Evolutionary conservation across 495 filamentous ascomycete species (phyloP).

Genomic region (Schizothecium vesticola): DNA sequence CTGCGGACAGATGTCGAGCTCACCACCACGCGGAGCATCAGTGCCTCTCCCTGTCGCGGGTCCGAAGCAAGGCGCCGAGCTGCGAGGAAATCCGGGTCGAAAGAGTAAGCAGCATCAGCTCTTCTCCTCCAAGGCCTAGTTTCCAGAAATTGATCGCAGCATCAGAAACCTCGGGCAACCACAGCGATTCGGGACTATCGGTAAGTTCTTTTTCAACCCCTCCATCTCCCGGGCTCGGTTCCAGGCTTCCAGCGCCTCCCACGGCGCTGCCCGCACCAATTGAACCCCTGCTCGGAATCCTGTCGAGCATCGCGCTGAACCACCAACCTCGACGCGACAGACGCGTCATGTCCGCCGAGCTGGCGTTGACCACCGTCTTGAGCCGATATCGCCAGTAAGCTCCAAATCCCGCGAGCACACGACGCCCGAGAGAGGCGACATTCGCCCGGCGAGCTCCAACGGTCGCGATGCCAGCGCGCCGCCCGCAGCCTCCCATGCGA

Average conservation of each 20-base stretch:
- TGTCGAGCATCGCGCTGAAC: slow-evolving; percentile 27
- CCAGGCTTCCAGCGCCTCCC: background rate
- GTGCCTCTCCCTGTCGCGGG: background rate
- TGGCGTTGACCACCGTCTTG: background rate
- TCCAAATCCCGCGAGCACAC: background rate
- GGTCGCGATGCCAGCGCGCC: background rate
- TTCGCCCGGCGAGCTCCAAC: background rate
- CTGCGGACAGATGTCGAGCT: slow-evolving; percentile 23
- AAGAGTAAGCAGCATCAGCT: background rate
- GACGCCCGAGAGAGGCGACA: background rate
- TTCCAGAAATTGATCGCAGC: background rate
- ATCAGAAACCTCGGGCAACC: background rate
- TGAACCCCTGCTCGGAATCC: slow-evolving; percentile 1
- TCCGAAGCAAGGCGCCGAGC: slow-evolving; percentile 5
- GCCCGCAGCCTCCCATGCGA: slow-evolving; percentile 4
- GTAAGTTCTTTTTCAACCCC: slow-evolving; percentile 1
- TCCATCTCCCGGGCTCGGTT: background rate
- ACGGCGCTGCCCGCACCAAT: background rate
- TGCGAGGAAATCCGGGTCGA: background rate
- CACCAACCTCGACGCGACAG: slow-evolving; percentile 17
- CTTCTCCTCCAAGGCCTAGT: background rate
- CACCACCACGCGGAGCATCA: slow-evolving; percentile 15
- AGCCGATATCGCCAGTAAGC: background rate
- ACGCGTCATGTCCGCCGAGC: slow-evolving; percentile 11
- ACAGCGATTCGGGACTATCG: background rate